Percentiles rank a stretch among this genome's conserved stretches.
phyloP scores from a whole-genome alignment of 768 basidiomycete genomes.

The Pisolithus marmoratus region DNA sequence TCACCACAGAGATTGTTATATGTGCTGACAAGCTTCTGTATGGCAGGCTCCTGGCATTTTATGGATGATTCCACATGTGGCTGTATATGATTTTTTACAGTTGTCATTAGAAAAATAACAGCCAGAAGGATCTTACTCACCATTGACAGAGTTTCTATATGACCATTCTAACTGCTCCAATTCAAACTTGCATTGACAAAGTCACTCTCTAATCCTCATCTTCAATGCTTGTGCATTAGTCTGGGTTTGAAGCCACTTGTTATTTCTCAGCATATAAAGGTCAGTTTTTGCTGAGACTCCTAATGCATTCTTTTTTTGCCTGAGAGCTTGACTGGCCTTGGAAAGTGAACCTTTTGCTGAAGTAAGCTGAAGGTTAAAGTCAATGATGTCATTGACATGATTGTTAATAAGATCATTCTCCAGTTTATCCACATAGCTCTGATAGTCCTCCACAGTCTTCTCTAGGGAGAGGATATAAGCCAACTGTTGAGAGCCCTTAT shows the following conservation, averaged over 20 bases:
- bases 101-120: neutral
- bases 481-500: conserved; percentile 2
- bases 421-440: neutral
- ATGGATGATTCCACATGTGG: conserved; percentile 22
- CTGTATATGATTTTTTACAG: conserved; percentile 20
- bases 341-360: neutral
- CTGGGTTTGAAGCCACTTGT: conserved; percentile 6
- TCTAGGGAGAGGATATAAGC: neutral
- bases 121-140: conserved; percentile 7
- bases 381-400: neutral
- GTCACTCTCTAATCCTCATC: conserved; percentile 7
- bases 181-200: conserved; percentile 16
- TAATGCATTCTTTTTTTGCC: neutral
- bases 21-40: conserved; percentile 14
- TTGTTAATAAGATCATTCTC: neutral
- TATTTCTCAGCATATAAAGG: conserved; percentile 3
- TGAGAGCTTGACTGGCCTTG: neutral
- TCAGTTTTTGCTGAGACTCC: conserved; percentile 1
- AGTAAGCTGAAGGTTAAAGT: conserved; percentile 2
- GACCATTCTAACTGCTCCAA: conserved; percentile 9
- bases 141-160: conserved; percentile 12
- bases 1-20: conserved; percentile 26
- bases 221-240: conserved; percentile 20
- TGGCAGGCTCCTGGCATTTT: conserved; percentile 22
- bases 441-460: neutral